Base-by-base conservation (phyloP, 768 basidiomycete species). In the Panaeolus papilionaceus region DNA sequence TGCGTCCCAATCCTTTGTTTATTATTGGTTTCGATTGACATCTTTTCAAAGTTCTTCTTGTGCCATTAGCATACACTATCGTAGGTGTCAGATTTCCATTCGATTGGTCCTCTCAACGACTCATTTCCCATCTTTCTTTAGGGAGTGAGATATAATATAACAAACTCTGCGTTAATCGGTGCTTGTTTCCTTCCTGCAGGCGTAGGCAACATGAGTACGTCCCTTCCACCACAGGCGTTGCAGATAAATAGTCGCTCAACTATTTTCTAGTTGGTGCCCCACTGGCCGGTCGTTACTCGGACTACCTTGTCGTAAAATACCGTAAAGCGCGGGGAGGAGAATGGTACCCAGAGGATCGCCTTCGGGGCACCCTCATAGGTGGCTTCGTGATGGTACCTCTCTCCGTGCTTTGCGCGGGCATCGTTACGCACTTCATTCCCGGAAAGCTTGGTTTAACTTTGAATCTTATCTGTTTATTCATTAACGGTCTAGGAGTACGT, bases 281-380 rank as follows among this genome's bases (percentile, higher is more conserved):
- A 3, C 69, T 89, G 6, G 83, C 87, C 0, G 91, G 91, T 0
- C 80, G 79, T 16, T 67, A 90, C 0, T 91, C 91, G 0, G 92
- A 92, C 73, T 68, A 70, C 33, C 76, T 83, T 0, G 79, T 93
- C 26, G 77, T 83, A 18, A 73, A 72, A 45, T 88, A 85, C 77
- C 83, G 83, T 16, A 76, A 80, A 58, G 73, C 78, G 5, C 84
- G 89, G 26, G 82, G 81, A 0, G 89, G 89, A 0, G 71, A 79
- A 1, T 91, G 88, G 89, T 84, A 86, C 49, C 90, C 90, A 0
- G 90, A 93, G 74, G 92, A 91, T 69, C 85, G 91, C 5, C 81
- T 92, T 28, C 82, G 87, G 0, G 88, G 82, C 1, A 79, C 84
- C 1, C 73, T 87, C 39, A 70, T 81, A 6, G 85, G 86, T 9